Conservation (phyloP, 306 rosid species). For the Styphnolobium japonicum region DNA sequence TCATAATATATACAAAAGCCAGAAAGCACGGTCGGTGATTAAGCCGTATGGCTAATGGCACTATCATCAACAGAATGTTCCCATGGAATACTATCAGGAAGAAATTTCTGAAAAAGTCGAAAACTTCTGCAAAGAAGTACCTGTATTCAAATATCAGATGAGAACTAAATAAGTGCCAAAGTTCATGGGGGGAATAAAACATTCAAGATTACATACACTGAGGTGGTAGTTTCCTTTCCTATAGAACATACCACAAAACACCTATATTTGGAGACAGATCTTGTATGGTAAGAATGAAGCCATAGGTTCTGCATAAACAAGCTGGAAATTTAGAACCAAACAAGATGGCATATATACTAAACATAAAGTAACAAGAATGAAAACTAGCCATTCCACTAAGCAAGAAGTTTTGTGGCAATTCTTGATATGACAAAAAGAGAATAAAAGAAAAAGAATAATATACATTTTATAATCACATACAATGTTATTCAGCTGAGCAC, state of each 20-base stretch:
- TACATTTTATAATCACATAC: constrained; percentile 13
- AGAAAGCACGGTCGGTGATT: constrained; percentile 89
- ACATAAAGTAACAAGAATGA: constrained; percentile 8
- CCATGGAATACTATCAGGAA: constrained; percentile 86
- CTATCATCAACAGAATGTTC: constrained; percentile 80
- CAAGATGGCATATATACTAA: background rate
- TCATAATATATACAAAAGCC: constrained; percentile 68
- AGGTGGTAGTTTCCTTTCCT: constrained; percentile 6
- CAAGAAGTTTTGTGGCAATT: background rate
- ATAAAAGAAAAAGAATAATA: background rate
- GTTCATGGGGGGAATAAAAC: constrained; percentile 18
- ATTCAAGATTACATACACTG: background rate
- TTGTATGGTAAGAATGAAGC: constrained; percentile 85
- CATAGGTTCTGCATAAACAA: constrained; percentile 78
- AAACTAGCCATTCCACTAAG: background rate
- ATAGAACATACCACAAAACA: constrained; percentile 73
- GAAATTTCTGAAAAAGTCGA: constrained; percentile 80
- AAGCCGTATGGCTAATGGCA: constrained; percentile 80
- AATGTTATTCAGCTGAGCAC: background rate
- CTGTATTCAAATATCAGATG: constrained; percentile 43
- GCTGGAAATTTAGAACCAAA: constrained; percentile 19
- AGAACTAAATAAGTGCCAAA: constrained; percentile 20
- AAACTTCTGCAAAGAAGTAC: constrained; percentile 98
- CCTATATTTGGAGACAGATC: constrained; percentile 96
- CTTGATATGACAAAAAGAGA: background rate